Percentiles rank a stretch among this genome's conserved stretches.
Conservation (phyloP, 1,139 yeast species). For the Sugiyamaella neomexicana region DNA sequence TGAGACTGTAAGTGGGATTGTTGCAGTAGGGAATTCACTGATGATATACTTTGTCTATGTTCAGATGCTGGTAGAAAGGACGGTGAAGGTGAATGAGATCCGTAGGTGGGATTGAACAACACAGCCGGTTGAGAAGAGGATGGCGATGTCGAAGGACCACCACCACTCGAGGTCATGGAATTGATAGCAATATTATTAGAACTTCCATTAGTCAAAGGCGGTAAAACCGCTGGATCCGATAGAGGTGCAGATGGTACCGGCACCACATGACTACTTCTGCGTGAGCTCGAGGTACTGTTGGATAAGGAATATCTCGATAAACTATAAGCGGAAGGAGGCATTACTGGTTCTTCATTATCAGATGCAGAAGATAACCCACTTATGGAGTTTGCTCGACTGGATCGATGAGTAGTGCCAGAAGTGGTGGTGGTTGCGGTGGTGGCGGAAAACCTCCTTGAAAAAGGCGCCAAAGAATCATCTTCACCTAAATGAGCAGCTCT, state of each 20-base stretch:
- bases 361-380: conserved; percentile 35
- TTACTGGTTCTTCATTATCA: conserved; percentile 37
- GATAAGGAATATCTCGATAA: conserved; percentile 36
- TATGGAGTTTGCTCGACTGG: conserved; percentile 31
- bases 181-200: conserved; percentile 15
- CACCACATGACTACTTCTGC: conserved; percentile 35
- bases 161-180: conserved; percentile 9
- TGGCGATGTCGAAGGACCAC: conserved; percentile 15
- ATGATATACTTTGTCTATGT: conserved; percentile 19
- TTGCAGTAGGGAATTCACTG: conserved; percentile 17
- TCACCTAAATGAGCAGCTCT: conserved; percentile 20
- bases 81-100: conserved; percentile 21
- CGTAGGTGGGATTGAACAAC: conserved; percentile 19
- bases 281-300: conserved; percentile 32
- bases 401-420: conserved; percentile 9
- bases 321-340: conserved; percentile 30
- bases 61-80: conserved; percentile 16
- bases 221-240: conserved; percentile 10
- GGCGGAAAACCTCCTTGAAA: conserved; percentile 30
- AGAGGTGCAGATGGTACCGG: conserved; percentile 19
- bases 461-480: conserved; percentile 24
- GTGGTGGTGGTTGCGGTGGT: conserved; percentile 23
- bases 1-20: conserved; percentile 11
- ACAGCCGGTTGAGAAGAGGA: conserved; percentile 17
- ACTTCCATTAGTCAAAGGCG: conserved; percentile 11